Conservation (phyloP, 176 grass and related monocot species). For the Carex kokanica region DNA sequence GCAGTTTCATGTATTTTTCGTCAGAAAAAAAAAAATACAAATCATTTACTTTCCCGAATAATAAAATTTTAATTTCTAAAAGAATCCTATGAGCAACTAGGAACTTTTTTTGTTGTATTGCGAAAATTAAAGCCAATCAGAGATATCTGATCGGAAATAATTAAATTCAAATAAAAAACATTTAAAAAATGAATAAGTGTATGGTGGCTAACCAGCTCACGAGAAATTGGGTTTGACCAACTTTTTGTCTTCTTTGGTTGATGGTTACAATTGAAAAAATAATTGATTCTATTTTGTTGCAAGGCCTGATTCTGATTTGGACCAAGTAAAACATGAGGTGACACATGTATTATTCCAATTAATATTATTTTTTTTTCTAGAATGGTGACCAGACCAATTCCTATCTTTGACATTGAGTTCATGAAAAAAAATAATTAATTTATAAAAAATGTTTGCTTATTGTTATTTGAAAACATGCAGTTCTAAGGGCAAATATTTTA, state of each 20-base stretch:
- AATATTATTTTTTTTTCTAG: background rate
- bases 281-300: too few species aligned
- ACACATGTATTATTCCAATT: background rate
- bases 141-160: background rate
- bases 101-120: background rate
- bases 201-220: background rate
- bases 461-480: background rate
- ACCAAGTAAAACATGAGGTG: slow-evolving; percentile 11
- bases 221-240: slow-evolving; percentile 15
- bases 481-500: background rate
- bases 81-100: background rate
- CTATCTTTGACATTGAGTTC: background rate
- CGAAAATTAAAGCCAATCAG: background rate
- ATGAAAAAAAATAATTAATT: background rate
- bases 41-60: too few species aligned
- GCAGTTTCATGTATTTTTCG: too few species aligned
- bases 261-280: background rate
- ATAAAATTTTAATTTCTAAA: too few species aligned
- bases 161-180: background rate
- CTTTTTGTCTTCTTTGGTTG: background rate
- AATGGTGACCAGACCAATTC: background rate
- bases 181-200: background rate
- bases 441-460: background rate
- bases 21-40: too few species aligned
- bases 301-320: slow-evolving; percentile 8